phyloP scores from a whole-genome alignment of 768 basidiomycete species.

The Lentinula boryana region DNA sequence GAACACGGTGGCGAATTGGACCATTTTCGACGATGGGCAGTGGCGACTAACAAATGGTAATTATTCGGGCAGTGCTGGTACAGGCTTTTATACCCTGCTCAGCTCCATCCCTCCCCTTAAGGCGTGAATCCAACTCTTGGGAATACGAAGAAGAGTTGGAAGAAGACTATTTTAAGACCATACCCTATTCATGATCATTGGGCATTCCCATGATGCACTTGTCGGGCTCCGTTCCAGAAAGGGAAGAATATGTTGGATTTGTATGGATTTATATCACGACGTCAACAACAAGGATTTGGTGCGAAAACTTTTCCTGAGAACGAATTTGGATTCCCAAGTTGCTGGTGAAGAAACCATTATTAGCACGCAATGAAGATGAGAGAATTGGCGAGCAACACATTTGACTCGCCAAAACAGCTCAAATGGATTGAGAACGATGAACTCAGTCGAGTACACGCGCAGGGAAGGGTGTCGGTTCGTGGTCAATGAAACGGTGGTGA shows the following conservation, averaged over 20 bases:
- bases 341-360: not conserved
- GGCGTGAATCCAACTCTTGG: too few species aligned
- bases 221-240: not conserved
- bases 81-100: not conserved
- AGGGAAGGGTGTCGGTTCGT: not conserved
- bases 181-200: not conserved
- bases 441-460: not conserved
- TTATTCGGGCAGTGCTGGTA: not conserved
- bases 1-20: not conserved
- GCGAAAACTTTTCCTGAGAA: not conserved
- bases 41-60: not conserved
- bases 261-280: not conserved
- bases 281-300: not conserved
- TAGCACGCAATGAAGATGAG: not conserved
- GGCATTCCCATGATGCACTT: not conserved
- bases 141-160: not conserved
- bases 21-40: not conserved
- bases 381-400: not conserved
- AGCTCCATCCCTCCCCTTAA: too few species aligned
- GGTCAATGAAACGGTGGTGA: not conserved
- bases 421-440: not conserved
- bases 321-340: not conserved
- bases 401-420: not conserved
- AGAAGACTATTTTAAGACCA: not conserved
- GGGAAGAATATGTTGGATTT: not conserved